Conservation (phyloP, 2,329 filamentous ascomycete species). For the Penicillium sp. region DNA sequence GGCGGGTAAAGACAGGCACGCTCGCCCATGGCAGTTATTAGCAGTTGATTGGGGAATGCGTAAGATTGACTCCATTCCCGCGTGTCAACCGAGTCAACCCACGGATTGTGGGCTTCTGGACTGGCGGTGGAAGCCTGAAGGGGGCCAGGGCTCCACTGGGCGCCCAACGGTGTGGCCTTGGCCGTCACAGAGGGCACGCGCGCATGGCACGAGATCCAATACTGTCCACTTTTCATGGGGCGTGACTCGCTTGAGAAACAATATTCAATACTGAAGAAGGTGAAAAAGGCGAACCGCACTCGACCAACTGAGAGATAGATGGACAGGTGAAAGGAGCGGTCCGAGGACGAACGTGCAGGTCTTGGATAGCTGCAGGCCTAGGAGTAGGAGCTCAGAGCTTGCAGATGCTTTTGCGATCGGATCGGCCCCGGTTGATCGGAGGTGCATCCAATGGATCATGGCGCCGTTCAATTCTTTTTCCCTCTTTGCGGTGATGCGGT, state of each 20-base stretch:
- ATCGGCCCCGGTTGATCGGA: slow-evolving; percentile 1
- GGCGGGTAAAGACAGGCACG: neutral
- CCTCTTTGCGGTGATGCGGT: neutral
- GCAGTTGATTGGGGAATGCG: slow-evolving; percentile 9
- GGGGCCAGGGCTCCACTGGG: slow-evolving; percentile 21
- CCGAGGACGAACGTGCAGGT: neutral
- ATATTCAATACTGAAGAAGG: neutral
- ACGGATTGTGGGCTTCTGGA: slow-evolving; percentile 7
- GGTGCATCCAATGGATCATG: neutral
- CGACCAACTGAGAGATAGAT: neutral
- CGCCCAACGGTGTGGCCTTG: slow-evolving; percentile 23
- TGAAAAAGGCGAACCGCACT: neutral
- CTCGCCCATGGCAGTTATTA: neutral
- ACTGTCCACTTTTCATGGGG: neutral
- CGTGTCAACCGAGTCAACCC: slow-evolving; percentile 26
- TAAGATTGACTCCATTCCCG: slow-evolving; percentile 28
- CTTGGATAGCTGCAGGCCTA: neutral
- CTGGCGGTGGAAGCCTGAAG: neutral
- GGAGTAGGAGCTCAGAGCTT: neutral
- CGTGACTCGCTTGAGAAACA: neutral
- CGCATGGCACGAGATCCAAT: slow-evolving; percentile 17
- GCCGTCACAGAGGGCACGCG: slow-evolving; percentile 14
- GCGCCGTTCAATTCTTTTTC: neutral
- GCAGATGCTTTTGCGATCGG: neutral
- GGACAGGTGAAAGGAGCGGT: neutral